Percentiles rank a stretch among this genome's conserved stretches.
Conservation (phyloP, 306 rosid species). For the Acmispon strigosus region DNA sequence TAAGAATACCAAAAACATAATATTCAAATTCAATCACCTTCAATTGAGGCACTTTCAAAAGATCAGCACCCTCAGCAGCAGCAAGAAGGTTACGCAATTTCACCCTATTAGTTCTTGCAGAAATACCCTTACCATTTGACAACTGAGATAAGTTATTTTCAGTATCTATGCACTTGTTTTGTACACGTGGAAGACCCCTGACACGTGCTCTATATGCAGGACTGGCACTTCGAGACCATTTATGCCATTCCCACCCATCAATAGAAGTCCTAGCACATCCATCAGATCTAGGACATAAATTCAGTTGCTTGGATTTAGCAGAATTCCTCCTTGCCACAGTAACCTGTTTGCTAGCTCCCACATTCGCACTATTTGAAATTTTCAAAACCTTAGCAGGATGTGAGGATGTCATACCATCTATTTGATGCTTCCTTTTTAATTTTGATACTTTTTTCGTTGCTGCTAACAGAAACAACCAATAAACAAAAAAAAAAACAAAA, state of each 20-base stretch:
- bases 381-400: conserved; percentile 51
- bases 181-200: conserved; percentile 49
- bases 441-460: conserved; percentile 48
- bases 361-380: conserved; percentile 35
- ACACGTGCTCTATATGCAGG: conserved; percentile 70
- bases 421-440: conserved; percentile 49
- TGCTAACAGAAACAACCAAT: conserved; percentile 27
- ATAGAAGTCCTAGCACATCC: conserved; percentile 88
- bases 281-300: conserved; percentile 63
- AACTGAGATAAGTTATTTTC: conserved; percentile 51
- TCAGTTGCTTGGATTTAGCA: conserved; percentile 42
- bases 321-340: conserved; percentile 31
- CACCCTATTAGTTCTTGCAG: conserved; percentile 96
- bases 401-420: conserved; percentile 27
- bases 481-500: conserved; percentile 1
- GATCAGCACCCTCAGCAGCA: conserved; percentile 96
- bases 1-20: conserved; percentile 9
- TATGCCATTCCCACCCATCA: conserved; percentile 94
- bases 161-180: conserved; percentile 31
- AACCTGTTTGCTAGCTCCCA: conserved; percentile 37
- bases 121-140: conserved; percentile 81
- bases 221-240: conserved; percentile 76
- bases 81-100: conserved; percentile 92
- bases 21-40: conserved; percentile 51
- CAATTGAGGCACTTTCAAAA: conserved; percentile 86